Percentiles rank a stretch among this genome's conserved stretches.
These are phyloP conservation scores for Saccharomycopsis microspora DNA, from an alignment of 805 yeast genomes.

Conservation along the genomic window DNA sequence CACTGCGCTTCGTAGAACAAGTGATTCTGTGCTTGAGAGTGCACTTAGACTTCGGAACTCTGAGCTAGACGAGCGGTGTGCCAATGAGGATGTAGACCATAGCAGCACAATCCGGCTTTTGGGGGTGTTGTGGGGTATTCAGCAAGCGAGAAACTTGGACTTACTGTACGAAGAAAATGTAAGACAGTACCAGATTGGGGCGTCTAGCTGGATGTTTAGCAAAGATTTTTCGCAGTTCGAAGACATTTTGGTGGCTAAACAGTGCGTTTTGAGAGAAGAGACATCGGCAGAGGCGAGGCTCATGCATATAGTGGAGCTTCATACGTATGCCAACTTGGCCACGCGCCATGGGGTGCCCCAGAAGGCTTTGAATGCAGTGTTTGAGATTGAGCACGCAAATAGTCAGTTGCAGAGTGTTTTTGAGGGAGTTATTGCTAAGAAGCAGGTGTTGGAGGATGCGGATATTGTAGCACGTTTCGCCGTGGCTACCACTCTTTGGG, in stretches of 20 bases:
- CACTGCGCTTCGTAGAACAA: slow-evolving; percentile 21
- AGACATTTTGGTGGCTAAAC: slow-evolving; percentile 32
- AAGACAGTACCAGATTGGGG: slow-evolving; percentile 17
- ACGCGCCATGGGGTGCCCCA: slow-evolving; percentile 31
- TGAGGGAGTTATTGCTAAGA: not conserved
- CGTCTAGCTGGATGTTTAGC: slow-evolving; percentile 27
- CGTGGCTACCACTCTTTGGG: slow-evolving; percentile 57
- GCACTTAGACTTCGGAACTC: slow-evolving; percentile 27
- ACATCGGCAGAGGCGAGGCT: slow-evolving; percentile 2
- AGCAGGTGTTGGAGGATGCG: slow-evolving; percentile 2
- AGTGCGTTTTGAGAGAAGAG: slow-evolving; percentile 23
- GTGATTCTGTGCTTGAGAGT: slow-evolving; percentile 39
- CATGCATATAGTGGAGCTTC: slow-evolving; percentile 27
- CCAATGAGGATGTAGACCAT: not conserved
- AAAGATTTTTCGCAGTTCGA: slow-evolving; percentile 30
- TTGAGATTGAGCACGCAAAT: slow-evolving; percentile 27
- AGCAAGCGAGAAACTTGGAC: not conserved
- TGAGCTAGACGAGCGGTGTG: not conserved
- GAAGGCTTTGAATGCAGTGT: slow-evolving; percentile 38
- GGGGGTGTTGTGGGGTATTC: slow-evolving; percentile 7
- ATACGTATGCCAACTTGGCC: slow-evolving; percentile 31
- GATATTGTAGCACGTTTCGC: slow-evolving; percentile 29
- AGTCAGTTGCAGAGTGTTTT: no score
- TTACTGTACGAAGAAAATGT: slow-evolving; percentile 6
- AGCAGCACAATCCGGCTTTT: slow-evolving; percentile 3